Conservation (phyloP, 2,329 filamentous ascomycete species). For the Talaromyces piceae region DNA sequence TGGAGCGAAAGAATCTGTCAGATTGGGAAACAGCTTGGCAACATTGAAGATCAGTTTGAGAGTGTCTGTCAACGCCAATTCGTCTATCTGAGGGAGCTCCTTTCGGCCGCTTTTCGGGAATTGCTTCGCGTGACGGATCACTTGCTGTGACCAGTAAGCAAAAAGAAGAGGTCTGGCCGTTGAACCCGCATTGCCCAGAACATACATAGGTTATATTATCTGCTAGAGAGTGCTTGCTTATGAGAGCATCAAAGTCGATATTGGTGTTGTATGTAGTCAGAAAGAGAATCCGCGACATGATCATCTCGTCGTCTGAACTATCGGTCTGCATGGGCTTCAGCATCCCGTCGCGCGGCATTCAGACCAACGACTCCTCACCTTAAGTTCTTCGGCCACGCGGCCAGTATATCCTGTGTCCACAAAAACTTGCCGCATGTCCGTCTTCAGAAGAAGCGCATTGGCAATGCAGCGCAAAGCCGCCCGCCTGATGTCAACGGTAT, state of each 20-base stretch:
- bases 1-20: constrained; percentile 55
- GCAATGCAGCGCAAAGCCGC: constrained; percentile 76
- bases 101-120: constrained; percentile 38
- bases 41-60: constrained; percentile 87
- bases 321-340: constrained; percentile 44
- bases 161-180: neutral
- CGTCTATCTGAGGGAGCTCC: constrained; percentile 47
- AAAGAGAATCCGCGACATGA: constrained; percentile 71
- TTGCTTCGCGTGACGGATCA: constrained; percentile 60
- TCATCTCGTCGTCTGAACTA: constrained; percentile 76
- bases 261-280: constrained; percentile 69
- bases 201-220: constrained; percentile 55
- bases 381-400: constrained; percentile 63
- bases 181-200: neutral
- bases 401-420: constrained; percentile 61
- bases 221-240: constrained; percentile 59
- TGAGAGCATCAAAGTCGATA: constrained; percentile 57
- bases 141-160: constrained; percentile 40
- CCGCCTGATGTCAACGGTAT: constrained; percentile 56
- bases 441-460: constrained; percentile 69
- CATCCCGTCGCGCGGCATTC: neutral
- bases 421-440: constrained; percentile 62
- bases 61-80: constrained; percentile 75
- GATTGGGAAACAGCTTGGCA: constrained; percentile 62
- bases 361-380: constrained; percentile 32